A percentile compares a stretch with the other conserved stretches of the same genome.
Evolutionary conservation across 352 stramenopile genomes (phyloP).

Genomic region (Phytopythium delawarense): DNA sequence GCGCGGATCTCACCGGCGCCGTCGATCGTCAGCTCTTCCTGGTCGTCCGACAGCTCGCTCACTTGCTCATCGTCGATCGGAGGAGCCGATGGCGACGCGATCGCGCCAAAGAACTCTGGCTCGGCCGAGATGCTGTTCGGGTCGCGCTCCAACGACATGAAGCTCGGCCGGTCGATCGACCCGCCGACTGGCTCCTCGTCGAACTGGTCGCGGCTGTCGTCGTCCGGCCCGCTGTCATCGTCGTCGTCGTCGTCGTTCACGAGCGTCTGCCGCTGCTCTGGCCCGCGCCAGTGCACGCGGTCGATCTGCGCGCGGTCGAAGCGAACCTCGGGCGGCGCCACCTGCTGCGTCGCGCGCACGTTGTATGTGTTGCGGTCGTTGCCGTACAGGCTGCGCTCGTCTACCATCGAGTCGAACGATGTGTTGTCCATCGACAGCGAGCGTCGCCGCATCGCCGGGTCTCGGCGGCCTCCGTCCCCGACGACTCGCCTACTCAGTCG

Average conservation of each 20-base stretch:
- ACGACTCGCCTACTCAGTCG: slow-evolving; percentile 4
- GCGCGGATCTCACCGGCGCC: slow-evolving; percentile 30
- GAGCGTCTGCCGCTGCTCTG: slow-evolving; percentile 5
- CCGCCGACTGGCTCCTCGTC: slow-evolving; percentile 1
- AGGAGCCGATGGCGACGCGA: slow-evolving; percentile 23
- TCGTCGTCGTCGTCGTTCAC: slow-evolving; percentile 5
- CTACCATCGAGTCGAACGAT: slow-evolving; percentile 3
- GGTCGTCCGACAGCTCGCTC: slow-evolving; percentile 32
- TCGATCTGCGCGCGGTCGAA: slow-evolving; percentile 6
- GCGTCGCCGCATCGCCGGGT: slow-evolving; percentile 15
- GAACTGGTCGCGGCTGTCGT: slow-evolving; percentile 14
- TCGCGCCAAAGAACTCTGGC: slow-evolving; percentile 17
- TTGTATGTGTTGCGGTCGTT: background rate
- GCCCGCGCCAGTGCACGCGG: slow-evolving; percentile 5
- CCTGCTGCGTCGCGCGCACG: background rate
- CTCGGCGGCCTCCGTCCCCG: slow-evolving; percentile 23
- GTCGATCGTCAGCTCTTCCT: slow-evolving; percentile 47
- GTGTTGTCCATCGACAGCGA: slow-evolving; percentile 10
- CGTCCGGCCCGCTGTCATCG: slow-evolving; percentile 12
- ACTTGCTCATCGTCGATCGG: slow-evolving; percentile 18
- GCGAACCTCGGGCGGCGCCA: background rate
- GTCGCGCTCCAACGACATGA: slow-evolving; percentile 33
- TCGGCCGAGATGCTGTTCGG: slow-evolving; percentile 20
- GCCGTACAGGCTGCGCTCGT: slow-evolving; percentile 3
- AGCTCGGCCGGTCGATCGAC: slow-evolving; percentile 21